These are phyloP conservation scores for Colletotrichum euphorbiae DNA, from an alignment of 2,329 filamentous ascomycete species.

Conservation along the genomic window DNA sequence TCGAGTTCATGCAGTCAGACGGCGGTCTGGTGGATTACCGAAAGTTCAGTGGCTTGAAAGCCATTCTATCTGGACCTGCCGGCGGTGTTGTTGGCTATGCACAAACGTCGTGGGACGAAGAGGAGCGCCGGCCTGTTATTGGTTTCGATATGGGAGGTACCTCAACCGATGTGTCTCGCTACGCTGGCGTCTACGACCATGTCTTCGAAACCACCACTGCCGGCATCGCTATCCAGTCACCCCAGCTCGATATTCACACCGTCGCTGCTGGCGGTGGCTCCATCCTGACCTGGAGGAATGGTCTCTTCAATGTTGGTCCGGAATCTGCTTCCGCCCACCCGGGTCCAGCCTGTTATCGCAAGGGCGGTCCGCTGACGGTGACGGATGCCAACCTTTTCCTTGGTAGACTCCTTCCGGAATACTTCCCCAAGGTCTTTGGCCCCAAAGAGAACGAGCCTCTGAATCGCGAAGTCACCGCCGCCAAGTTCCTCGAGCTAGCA, in stretches of 20 bases:
- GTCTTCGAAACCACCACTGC: slow-evolving; percentile 81
- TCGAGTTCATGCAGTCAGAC: slow-evolving; percentile 79
- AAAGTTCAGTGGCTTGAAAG: slow-evolving; percentile 75
- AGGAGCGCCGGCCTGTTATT: slow-evolving; percentile 76
- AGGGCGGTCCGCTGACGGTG: slow-evolving; percentile 76
- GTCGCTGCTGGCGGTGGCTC: slow-evolving; percentile 82
- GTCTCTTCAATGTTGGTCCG: slow-evolving; percentile 78
- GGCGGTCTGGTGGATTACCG: slow-evolving; percentile 65
- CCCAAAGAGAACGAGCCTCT: slow-evolving; percentile 71
- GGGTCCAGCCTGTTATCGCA: slow-evolving; percentile 79
- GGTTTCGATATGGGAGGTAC: slow-evolving; percentile 82
- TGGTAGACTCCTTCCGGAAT: slow-evolving; percentile 69
- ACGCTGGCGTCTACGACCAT: slow-evolving; percentile 60
- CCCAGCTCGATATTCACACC: slow-evolving; percentile 85
- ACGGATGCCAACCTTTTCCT: slow-evolving; percentile 79
- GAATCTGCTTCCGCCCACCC: slow-evolving; percentile 78
- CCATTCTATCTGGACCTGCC: slow-evolving; percentile 80
- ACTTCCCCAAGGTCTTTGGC: slow-evolving; percentile 80
- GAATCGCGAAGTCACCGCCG: slow-evolving; percentile 53
- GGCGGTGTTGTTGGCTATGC: slow-evolving; percentile 83
- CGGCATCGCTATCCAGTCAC: slow-evolving; percentile 81
- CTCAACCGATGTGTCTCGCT: slow-evolving; percentile 79
- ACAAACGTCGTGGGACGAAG: slow-evolving; percentile 76
- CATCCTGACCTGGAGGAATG: slow-evolving; percentile 76
- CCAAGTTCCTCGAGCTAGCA: slow-evolving; percentile 56